phyloP scores from a whole-genome alignment of 768 basidiomycete species.

The Lactifluus volemus region DNA sequence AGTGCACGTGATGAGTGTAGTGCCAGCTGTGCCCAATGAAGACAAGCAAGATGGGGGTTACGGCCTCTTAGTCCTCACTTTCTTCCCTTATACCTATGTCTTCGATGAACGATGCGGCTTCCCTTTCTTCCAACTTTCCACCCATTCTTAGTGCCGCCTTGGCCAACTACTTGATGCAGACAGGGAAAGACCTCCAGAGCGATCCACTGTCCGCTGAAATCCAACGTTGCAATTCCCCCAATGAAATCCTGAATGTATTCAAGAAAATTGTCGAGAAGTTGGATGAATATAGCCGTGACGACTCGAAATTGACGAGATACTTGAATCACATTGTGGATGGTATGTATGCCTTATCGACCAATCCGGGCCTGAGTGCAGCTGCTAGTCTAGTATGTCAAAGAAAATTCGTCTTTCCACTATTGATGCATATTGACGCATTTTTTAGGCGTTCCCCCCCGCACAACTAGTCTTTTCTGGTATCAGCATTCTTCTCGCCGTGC shows the following conservation, averaged over 20 bases:
- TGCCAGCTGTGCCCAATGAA: no score
- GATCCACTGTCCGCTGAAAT: neutral
- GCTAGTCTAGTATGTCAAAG: neutral
- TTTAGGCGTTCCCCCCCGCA: neutral
- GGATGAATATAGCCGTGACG: neutral
- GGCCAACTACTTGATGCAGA: neutral
- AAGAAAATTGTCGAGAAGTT: neutral
- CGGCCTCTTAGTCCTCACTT: no score
- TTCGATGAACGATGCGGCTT: neutral
- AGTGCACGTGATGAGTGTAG: no score
- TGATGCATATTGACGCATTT: neutral
- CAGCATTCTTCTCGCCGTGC: neutral
- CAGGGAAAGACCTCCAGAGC: neutral
- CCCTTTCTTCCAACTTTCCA: neutral
- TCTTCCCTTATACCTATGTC: neutral
- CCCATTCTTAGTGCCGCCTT: neutral
- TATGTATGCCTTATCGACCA: neutral
- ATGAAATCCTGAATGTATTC: neutral
- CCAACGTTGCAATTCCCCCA: neutral
- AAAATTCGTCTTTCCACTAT: neutral
- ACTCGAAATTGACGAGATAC: neutral
- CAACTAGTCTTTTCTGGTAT: neutral
- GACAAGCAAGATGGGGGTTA: no score
- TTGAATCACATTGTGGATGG: neutral
- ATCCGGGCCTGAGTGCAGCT: no score